Percentiles rank a stretch among this genome's conserved stretches.
Evolutionary conservation across 192 early-diverging fungal genomes (phyloP).

Genomic region (Backusella sp.): DNA sequence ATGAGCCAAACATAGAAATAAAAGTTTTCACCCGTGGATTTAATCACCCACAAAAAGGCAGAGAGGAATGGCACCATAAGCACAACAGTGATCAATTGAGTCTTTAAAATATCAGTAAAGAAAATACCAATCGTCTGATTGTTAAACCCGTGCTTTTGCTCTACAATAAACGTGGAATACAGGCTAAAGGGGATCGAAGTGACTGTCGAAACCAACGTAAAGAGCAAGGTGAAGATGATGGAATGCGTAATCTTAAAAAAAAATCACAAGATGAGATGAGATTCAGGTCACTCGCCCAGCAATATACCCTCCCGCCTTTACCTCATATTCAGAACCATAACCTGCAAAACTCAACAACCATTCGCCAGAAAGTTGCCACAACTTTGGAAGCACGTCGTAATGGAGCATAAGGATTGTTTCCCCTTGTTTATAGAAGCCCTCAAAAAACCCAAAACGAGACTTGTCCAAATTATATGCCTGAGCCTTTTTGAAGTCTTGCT

Average conservation of each 20-base stretch:
- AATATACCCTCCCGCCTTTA: conserved; percentile 24
- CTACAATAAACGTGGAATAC: conserved; percentile 94
- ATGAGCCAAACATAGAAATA: conserved; percentile 92
- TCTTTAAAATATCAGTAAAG: conserved; percentile 78
- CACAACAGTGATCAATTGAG: conserved; percentile 58
- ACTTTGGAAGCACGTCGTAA: conserved; percentile 69
- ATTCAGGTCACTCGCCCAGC: neutral
- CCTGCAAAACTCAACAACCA: conserved; percentile 51
- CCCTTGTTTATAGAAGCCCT: conserved; percentile 57
- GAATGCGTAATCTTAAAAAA: conserved; percentile 74
- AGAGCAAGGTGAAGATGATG: conserved; percentile 68
- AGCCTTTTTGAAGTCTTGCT: conserved; percentile 80
- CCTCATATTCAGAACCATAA: conserved; percentile 67
- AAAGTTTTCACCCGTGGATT: conserved; percentile 78
- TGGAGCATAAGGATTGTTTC: conserved; percentile 66
- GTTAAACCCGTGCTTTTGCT: conserved; percentile 94
- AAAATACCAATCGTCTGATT: conserved; percentile 84
- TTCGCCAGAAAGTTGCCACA: conserved; percentile 65
- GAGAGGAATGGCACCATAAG: conserved; percentile 81
- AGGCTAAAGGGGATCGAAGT: conserved; percentile 77
- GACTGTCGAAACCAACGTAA: conserved; percentile 57
- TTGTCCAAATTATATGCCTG: conserved; percentile 87
- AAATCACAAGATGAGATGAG: neutral
- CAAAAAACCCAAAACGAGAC: conserved; percentile 72
- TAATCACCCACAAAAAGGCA: conserved; percentile 80